Evolutionary conservation across 164 flowering plant genomes (phyloP).

Genomic region (Tinospora cordifolia): DNA sequence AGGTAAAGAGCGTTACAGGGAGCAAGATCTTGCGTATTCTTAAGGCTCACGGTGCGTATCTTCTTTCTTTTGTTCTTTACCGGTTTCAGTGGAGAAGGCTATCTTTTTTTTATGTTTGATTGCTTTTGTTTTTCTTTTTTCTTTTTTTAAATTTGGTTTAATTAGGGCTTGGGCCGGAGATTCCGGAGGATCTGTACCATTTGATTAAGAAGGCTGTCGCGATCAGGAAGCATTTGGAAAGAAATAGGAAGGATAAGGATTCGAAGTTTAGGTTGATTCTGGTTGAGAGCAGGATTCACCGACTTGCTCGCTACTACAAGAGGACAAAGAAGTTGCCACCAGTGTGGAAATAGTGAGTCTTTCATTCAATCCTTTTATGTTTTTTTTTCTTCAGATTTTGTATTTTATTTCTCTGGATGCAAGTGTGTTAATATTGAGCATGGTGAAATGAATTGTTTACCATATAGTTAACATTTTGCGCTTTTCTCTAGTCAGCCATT

Average conservation of each 20-base stretch:
- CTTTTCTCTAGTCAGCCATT: no score
- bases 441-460: not conserved
- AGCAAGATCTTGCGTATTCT: slow-evolving; percentile 83
- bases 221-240: slow-evolving; percentile 84
- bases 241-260: slow-evolving; percentile 94
- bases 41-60: slow-evolving; percentile 65
- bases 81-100: no score
- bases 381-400: not conserved
- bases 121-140: not conserved
- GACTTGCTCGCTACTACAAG: slow-evolving; percentile 95
- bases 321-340: slow-evolving; percentile 93
- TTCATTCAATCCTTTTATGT: not conserved
- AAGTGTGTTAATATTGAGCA: not conserved
- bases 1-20: slow-evolving; percentile 80
- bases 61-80: not conserved
- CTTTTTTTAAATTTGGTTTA: no score
- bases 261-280: slow-evolving; percentile 85
- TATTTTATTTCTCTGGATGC: not conserved
- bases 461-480: not conserved
- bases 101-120: no score
- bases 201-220: slow-evolving; percentile 94
- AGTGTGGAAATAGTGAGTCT: slow-evolving; percentile 81
- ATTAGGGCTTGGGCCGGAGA: slow-evolving; percentile 83
- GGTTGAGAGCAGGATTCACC: slow-evolving; percentile 95
- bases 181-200: slow-evolving; percentile 86